phyloP scores from a whole-genome alignment of 768 basidiomycete genomes.

The Russula lepida region DNA sequence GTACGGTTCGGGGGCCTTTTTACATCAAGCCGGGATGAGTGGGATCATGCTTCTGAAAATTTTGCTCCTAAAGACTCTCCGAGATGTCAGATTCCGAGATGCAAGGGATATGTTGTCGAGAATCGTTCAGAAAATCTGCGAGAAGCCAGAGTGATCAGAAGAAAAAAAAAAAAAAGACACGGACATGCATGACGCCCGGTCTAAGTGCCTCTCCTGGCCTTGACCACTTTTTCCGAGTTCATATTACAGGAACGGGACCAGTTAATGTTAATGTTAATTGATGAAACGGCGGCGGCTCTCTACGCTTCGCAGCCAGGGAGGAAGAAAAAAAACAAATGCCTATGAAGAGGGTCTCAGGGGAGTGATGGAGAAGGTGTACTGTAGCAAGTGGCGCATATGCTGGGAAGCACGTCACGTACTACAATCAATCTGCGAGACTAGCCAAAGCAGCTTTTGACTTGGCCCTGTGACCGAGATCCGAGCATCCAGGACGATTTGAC shows the following conservation, averaged over 20 bases:
- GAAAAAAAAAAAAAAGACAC: too few relatives aligned
- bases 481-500: slow-evolving; percentile 8
- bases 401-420: not conserved
- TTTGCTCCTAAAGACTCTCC: not conserved
- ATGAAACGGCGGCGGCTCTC: not conserved
- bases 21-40: not conserved
- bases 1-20: not conserved
- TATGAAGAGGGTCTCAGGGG: not conserved
- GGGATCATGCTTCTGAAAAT: not conserved
- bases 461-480: slow-evolving; percentile 6
- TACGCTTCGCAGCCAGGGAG: too few relatives aligned
- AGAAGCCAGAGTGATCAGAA: not conserved
- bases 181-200: not conserved
- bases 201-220: not conserved
- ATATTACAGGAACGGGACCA: not conserved
- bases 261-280: not conserved
- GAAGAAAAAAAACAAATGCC: too few relatives aligned
- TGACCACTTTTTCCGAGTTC: not conserved
- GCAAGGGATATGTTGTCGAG: slow-evolving; percentile 4
- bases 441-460: not conserved
- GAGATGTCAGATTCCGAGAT: slow-evolving; percentile 3
- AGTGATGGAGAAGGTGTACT: not conserved
- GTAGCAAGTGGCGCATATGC: not conserved
- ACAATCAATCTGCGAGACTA: too few relatives aligned
- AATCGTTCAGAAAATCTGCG: slow-evolving; percentile 1